Evolutionary conservation across 2,329 filamentous ascomycete species (phyloP).

Genomic region (Arthroderma sp.): DNA sequence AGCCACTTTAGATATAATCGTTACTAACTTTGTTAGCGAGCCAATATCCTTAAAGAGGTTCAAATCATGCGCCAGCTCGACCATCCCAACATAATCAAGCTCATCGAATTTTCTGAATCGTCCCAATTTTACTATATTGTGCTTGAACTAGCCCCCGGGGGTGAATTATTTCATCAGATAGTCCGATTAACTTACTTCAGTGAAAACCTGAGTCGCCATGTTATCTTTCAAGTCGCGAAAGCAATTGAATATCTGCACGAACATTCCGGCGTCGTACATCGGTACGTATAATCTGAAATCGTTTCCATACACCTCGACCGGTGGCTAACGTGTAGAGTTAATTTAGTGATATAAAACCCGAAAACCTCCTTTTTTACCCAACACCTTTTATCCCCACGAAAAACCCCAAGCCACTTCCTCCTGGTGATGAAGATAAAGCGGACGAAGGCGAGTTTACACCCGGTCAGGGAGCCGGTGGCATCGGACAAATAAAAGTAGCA

Average conservation of each 20-base stretch:
- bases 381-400: slow-evolving; percentile 69
- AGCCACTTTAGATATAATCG: too few relatives aligned
- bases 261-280: slow-evolving; percentile 87
- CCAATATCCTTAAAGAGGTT: slow-evolving; percentile 96
- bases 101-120: slow-evolving; percentile 88
- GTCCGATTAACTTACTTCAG: slow-evolving; percentile 97
- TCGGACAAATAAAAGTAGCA: slow-evolving; percentile 91
- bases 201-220: slow-evolving; percentile 84
- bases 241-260: slow-evolving; percentile 90
- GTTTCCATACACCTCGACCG: slow-evolving; percentile 23
- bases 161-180: slow-evolving; percentile 96
- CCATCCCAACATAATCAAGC: slow-evolving; percentile 88
- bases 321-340: background rate
- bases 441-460: slow-evolving; percentile 88
- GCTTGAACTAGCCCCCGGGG: slow-evolving; percentile 84
- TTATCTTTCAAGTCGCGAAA: slow-evolving; percentile 89
- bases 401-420: slow-evolving; percentile 62
- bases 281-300: slow-evolving; percentile 47
- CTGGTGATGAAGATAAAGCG: slow-evolving; percentile 91
- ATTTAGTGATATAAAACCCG: slow-evolving; percentile 86
- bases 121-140: slow-evolving; percentile 96
- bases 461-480: slow-evolving; percentile 74
- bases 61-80: slow-evolving; percentile 97
- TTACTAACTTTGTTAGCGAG: slow-evolving; percentile 19
- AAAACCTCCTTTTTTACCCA: slow-evolving; percentile 89